These are phyloP conservation scores for Pseudomassariella vexata DNA, from an alignment of 2,329 filamentous ascomycete genomes.

Conservation along the genomic window DNA sequence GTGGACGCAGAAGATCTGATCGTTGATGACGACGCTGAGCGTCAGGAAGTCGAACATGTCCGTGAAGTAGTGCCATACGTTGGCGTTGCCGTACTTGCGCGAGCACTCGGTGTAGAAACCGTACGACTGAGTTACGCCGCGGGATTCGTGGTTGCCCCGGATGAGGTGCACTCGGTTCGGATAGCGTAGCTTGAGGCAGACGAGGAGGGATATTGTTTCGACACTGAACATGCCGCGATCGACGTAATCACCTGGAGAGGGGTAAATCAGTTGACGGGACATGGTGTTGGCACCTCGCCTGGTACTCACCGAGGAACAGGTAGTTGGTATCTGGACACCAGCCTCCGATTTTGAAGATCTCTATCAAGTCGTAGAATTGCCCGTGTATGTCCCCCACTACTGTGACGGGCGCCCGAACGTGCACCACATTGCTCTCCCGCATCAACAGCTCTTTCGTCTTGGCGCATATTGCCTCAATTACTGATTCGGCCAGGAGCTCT, in stretches of 20 bases:
- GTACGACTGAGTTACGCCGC: constrained; percentile 96
- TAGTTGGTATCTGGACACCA: constrained; percentile 98
- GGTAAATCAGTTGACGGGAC: neutral
- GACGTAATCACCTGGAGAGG: constrained; percentile 78
- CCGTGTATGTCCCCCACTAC: constrained; percentile 98
- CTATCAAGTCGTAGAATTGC: constrained; percentile 97
- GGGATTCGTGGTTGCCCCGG: constrained; percentile 94
- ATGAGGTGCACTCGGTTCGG: constrained; percentile 93
- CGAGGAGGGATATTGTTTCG: constrained; percentile 94
- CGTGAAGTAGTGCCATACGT: constrained; percentile 99
- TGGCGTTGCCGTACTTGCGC: constrained; percentile 96
- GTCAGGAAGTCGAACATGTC: constrained; percentile 99
- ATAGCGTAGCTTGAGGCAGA: constrained; percentile 96
- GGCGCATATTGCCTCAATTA: constrained; percentile 98
- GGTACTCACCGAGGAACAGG: constrained; percentile 91
- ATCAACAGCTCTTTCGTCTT: constrained; percentile 98
- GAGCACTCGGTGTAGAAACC: constrained; percentile 98
- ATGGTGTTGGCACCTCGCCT: too few species aligned
- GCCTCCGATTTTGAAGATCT: constrained; percentile 98
- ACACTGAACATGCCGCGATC: constrained; percentile 98
- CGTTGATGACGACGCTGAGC: constrained; percentile 93
- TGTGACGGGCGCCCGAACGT: constrained; percentile 90
- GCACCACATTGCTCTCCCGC: constrained; percentile 99
- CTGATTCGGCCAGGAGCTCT: constrained; percentile 92
- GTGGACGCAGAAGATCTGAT: constrained; percentile 98